Evolutionary conservation across 495 filamentous ascomycete species (phyloP).

Genomic region (Durotheca rogersii): DNA sequence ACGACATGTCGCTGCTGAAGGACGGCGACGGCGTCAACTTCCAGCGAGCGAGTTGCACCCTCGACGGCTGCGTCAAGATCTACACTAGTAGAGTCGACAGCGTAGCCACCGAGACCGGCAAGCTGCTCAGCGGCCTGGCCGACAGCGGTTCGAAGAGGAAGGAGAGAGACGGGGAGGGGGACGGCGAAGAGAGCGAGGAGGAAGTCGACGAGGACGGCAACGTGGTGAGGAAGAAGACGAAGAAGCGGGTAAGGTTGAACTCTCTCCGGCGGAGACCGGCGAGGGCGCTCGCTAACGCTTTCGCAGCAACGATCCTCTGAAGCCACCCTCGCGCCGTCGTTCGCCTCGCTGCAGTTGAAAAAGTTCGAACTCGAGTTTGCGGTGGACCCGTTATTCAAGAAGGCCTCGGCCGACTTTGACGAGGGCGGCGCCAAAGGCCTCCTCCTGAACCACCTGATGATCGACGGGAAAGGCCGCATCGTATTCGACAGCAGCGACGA

Average conservation of each 20-base stretch:
- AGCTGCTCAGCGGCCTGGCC: conserved; percentile 89
- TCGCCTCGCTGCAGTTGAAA: conserved; percentile 85
- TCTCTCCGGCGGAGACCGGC: background rate
- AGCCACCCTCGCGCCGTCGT: conserved; percentile 84
- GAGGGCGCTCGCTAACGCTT: conserved; percentile 3
- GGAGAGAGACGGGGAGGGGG: conserved; percentile 59
- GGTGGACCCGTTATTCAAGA: conserved; percentile 97
- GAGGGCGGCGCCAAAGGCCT: conserved; percentile 97
- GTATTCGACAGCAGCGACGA: conserved; percentile 99
- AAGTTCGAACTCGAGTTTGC: conserved; percentile 97
- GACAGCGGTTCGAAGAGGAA: conserved; percentile 83
- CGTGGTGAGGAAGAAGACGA: conserved; percentile 68
- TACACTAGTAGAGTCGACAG: conserved; percentile 98
- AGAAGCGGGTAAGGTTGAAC: conserved; percentile 52
- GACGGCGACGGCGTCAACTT: conserved; percentile 98
- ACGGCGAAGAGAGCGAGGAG: conserved; percentile 74
- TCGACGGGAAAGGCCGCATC: conserved; percentile 87
- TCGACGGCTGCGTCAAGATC: conserved; percentile 99
- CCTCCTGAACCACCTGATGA: conserved; percentile 89
- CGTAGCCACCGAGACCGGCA: conserved; percentile 95
- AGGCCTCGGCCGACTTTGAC: conserved; percentile 96
- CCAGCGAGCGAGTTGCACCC: conserved; percentile 95
- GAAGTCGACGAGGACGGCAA: conserved; percentile 78
- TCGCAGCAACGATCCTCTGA: conserved; percentile 75
- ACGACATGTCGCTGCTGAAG: conserved; percentile 96